Evolutionary conservation across 805 yeast genomes (phyloP).

Genomic region (Candida schatavii): DNA sequence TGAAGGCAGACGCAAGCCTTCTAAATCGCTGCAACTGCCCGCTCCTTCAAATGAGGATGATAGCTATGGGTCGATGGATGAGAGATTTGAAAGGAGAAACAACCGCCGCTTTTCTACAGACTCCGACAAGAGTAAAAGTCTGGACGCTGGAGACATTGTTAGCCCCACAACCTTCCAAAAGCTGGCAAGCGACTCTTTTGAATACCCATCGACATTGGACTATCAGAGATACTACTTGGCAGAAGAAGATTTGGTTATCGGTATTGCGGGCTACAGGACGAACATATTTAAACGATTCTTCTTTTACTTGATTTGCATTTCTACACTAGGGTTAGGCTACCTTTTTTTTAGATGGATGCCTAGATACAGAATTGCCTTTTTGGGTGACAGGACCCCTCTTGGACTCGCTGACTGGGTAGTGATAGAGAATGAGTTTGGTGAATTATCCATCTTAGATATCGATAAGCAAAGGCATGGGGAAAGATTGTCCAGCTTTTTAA

Average conservation of each 20-base stretch:
- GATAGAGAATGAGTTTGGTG: conserved; percentile 91
- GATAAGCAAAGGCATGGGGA: conserved; percentile 63
- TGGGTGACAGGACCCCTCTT: conserved; percentile 65
- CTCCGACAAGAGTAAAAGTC: conserved; percentile 4
- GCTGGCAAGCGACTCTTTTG: conserved; percentile 2
- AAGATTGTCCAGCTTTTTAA: conserved; percentile 65
- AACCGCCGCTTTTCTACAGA: conserved; percentile 5
- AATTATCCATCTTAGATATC: conserved; percentile 60
- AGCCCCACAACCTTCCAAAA: background rate
- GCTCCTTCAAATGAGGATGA: conserved; percentile 17
- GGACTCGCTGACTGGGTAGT: conserved; percentile 91
- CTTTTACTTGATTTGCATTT: conserved; percentile 53
- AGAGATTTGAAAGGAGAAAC: conserved; percentile 4
- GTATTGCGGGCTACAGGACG: conserved; percentile 84
- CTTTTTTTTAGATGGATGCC: conserved; percentile 86
- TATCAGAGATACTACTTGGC: conserved; percentile 88
- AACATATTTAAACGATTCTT: conserved; percentile 42
- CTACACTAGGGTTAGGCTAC: conserved; percentile 71
- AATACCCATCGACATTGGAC: conserved; percentile 37
- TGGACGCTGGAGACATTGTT: background rate
- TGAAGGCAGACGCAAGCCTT: background rate
- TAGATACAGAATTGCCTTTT: conserved; percentile 59
- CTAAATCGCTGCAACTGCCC: conserved; percentile 7
- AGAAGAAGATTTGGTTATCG: conserved; percentile 92
- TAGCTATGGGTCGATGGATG: conserved; percentile 13